Evolutionary conservation across 2,329 filamentous ascomycete species (phyloP).

Genomic region (Hymenoscyphus linearis): DNA sequence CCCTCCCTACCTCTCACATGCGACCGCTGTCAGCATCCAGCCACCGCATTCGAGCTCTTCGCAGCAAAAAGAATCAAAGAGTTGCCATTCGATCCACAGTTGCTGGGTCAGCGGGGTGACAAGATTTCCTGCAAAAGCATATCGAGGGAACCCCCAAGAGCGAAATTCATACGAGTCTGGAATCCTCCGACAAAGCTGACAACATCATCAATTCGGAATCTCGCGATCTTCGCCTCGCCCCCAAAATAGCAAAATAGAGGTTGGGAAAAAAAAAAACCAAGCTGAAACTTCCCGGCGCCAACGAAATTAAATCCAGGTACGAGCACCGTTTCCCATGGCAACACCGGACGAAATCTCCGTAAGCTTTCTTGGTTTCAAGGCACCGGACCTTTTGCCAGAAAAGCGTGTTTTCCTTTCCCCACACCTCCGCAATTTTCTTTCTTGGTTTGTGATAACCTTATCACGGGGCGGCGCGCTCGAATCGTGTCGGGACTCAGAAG

Average conservation of each 20-base stretch:
- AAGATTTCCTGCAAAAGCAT: not conserved
- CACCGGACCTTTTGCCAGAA: not conserved
- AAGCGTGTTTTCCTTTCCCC: not conserved
- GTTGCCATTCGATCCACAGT: no score
- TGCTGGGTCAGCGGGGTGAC: not conserved
- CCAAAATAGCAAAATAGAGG: no score
- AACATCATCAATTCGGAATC: no score
- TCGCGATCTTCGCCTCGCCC: no score
- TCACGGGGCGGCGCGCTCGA: not conserved
- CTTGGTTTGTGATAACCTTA: not conserved
- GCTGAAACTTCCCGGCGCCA: not conserved
- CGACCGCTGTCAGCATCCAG: not conserved
- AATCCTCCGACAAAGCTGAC: no score
- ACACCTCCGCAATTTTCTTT: not conserved
- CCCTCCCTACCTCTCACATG: slow-evolving; percentile 6
- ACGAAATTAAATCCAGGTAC: not conserved
- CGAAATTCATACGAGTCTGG: no score
- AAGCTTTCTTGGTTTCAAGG: not conserved
- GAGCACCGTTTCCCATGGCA: not conserved
- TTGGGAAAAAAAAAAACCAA: not conserved
- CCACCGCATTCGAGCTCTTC: not conserved
- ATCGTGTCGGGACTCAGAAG: not conserved
- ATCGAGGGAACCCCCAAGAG: no score
- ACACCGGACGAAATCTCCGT: not conserved
- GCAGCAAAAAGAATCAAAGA: not conserved